Percentiles rank a stretch among this genome's conserved stretches.
Evolutionary conservation across 176 grass and related monocot species (phyloP).

Genomic region (Cocos nucifera): DNA sequence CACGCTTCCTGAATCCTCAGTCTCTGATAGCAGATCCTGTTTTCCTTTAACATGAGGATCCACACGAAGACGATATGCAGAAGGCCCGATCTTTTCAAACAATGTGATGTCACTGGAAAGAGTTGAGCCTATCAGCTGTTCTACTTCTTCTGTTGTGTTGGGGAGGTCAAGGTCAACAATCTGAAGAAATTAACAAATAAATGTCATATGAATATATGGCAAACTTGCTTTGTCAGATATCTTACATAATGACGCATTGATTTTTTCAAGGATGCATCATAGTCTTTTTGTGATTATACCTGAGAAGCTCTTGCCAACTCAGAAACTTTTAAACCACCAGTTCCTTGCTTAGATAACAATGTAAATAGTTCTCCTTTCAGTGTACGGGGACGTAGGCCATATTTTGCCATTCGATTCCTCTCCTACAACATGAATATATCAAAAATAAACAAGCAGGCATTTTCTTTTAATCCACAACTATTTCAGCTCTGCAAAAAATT

Average conservation of each 20-base stretch:
- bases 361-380: slow-evolving; percentile 87
- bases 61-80: slow-evolving; percentile 90
- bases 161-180: slow-evolving; percentile 52
- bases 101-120: slow-evolving; percentile 99
- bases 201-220: no score
- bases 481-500: no score
- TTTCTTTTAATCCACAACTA: no score
- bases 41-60: slow-evolving; percentile 88
- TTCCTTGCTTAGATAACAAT: slow-evolving; percentile 86
- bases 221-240: no score
- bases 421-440: slow-evolving; percentile 27
- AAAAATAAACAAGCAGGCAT: no score
- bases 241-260: no score
- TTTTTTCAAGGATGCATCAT: no score
- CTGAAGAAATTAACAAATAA: slow-evolving; percentile 25
- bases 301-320: slow-evolving; percentile 55
- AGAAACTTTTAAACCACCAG: slow-evolving; percentile 58
- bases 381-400: slow-evolving; percentile 63
- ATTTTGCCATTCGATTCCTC: slow-evolving; percentile 92
- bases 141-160: slow-evolving; percentile 39
- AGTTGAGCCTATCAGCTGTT: slow-evolving; percentile 56
- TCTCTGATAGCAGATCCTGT: slow-evolving; percentile 47
- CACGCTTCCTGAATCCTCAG: slow-evolving; percentile 75
- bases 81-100: slow-evolving; percentile 82
- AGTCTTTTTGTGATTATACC: slow-evolving; percentile 19